Percentiles rank a stretch among this genome's conserved stretches.
Conservation (phyloP, 75 land plant genomes). For the Larix kaempferi region DNA sequence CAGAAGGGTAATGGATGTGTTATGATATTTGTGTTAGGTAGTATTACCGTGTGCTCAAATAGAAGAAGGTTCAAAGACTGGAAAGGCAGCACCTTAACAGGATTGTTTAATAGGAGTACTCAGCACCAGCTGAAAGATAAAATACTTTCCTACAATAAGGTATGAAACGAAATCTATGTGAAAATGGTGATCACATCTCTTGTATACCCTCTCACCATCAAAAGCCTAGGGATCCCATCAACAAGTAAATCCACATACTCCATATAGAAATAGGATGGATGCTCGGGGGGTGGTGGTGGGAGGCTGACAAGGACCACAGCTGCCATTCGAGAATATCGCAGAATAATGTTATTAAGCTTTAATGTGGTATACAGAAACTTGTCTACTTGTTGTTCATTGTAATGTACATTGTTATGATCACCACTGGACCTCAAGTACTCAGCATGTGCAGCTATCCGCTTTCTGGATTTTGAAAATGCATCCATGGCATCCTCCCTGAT, state of each 20-base stretch:
- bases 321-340: conserved; percentile 91
- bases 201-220: conserved; percentile 94
- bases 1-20: too few species aligned
- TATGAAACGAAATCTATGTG: conserved; percentile 44
- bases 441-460: conserved; percentile 53
- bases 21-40: too few species aligned
- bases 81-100: too few species aligned
- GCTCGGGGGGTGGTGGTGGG: conserved; percentile 92
- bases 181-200: conserved; percentile 92
- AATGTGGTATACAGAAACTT: conserved; percentile 88
- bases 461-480: conserved; percentile 74
- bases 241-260: conserved; percentile 97
- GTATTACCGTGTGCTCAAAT: too few species aligned
- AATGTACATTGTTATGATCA: conserved; percentile 39
- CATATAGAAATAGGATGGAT: conserved; percentile 92
- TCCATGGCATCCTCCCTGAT: conserved; percentile 72
- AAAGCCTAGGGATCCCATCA: conserved; percentile 87
- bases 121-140: too few species aligned
- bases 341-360: conserved; percentile 86
- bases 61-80: too few species aligned
- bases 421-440: conserved; percentile 44
- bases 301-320: conserved; percentile 96
- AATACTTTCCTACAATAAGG: too few species aligned
- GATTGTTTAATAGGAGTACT: too few species aligned
- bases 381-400: conserved; percentile 87